Percentiles rank a stretch among this genome's conserved stretches.
Conservation (phyloP, 2,329 filamentous ascomycete genomes). For the Fusarium sp. region DNA sequence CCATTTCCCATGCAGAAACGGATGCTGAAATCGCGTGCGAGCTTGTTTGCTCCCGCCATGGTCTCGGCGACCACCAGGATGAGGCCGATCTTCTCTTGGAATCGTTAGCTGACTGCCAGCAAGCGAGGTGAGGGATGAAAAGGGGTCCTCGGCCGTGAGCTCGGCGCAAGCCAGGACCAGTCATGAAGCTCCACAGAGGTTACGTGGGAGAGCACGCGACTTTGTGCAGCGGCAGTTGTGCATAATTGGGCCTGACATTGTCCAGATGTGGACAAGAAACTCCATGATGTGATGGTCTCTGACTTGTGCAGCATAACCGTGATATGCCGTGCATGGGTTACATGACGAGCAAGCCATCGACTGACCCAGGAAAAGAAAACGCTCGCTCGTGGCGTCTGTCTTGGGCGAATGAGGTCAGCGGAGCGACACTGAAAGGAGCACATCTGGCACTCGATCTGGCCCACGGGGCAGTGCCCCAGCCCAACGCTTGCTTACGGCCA, state of each 20-base stretch:
- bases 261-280: conserved; percentile 27
- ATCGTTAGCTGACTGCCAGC: conserved; percentile 24
- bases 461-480: conserved; percentile 21
- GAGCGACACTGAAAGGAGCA: conserved; percentile 26
- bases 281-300: conserved; percentile 34
- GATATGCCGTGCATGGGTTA: conserved; percentile 35
- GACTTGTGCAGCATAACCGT: conserved; percentile 23
- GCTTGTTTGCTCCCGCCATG: conserved; percentile 20
- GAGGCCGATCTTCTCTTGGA: conserved; percentile 34
- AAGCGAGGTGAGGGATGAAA: conserved; percentile 38
- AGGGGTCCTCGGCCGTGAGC: conserved; percentile 38
- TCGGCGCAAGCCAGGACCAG: conserved; percentile 38
- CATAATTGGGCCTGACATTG: conserved; percentile 23
- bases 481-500: conserved; percentile 3
- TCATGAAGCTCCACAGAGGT: conserved; percentile 27
- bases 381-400: conserved; percentile 34
- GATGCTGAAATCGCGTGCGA: conserved; percentile 10
- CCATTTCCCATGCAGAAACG: conserved; percentile 1
- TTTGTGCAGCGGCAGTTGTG: conserved; percentile 35
- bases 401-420: conserved; percentile 35
- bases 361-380: conserved; percentile 27
- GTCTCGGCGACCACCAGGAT: conserved; percentile 25
- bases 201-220: conserved; percentile 38
- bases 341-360: conserved; percentile 21
- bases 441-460: conserved; percentile 18